Evolutionary conservation across 257 asterid genomes (phyloP), one percentile per base, ranked within the genome.

Genomic region (Nicotiana obtusifolia): DNA sequence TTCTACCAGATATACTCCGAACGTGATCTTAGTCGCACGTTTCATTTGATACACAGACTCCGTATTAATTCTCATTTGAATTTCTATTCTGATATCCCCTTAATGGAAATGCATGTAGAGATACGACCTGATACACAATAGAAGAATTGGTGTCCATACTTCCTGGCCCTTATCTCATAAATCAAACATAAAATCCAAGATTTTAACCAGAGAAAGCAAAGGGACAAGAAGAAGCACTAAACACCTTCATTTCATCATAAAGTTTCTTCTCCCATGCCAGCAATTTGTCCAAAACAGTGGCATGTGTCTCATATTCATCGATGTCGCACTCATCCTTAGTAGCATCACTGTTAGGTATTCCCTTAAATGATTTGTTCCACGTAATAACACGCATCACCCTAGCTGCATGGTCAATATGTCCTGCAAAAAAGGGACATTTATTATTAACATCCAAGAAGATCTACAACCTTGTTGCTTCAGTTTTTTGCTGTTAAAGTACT

Each of bases 241-340:
- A 47, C 80, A 95, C 99, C 98, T 95, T 95, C 62, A 95, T 94
- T 93, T 95, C 98, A 91, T 95, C 99, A 41, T 91, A 95, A 52
- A 95, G 94, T 89, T 95, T 95, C 87, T 95, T 95, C 91, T 95
- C 99, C 99, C 99, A 95, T 9, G 98, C 99, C 52, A 94, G 88
- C 87, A 95, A 89, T 89, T 95, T 95, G 88, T 95, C 99, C 86
- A 95, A 89, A 84, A 95, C 89, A 15, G 97, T 95, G 86, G 99
- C 99, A 86, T 91, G 98, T 6, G 98, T 91, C 90, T 95, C 99
- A 16, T 80, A 88, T 56, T 94, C 97, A 19, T 91, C 97, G 7
- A 86, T 84, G 79, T 89, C 92, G n/a, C 82, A 65, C 77, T 85
- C 93, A 78, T 90, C 94, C 49, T 83, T 89, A 20, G 84, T 65